A percentile compares a stretch with the other conserved stretches of the same genome.
Evolutionary conservation across 2,329 filamentous ascomycete genomes (phyloP).

Genomic region (Colletotrichum somersetense): DNA sequence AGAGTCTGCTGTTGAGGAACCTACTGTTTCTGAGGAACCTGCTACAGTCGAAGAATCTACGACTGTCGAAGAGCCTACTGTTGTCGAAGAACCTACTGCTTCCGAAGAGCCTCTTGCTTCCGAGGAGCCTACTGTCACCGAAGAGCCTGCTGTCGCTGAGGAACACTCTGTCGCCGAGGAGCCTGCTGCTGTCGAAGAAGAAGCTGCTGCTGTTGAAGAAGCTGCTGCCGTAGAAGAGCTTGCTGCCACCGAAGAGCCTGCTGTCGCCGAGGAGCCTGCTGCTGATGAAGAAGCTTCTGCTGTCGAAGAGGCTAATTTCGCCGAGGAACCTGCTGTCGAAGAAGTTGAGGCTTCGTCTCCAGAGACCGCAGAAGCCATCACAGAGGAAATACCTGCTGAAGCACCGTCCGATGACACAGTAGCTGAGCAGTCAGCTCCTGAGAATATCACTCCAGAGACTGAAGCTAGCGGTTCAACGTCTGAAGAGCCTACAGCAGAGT

Average conservation of each 20-base stretch:
- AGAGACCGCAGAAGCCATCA: background rate
- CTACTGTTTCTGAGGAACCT: background rate
- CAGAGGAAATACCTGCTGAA: background rate
- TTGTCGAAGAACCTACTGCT: slow-evolving; percentile 3
- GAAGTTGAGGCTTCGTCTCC: background rate
- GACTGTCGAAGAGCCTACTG: too few relatives aligned
- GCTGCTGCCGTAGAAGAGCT: background rate
- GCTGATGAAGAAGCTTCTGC: too few relatives aligned
- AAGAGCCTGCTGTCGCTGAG: background rate
- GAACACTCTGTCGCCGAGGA: background rate
- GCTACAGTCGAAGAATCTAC: background rate
- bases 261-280: background rate
- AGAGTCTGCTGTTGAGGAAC: background rate
- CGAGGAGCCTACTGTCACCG: slow-evolving; percentile 1
- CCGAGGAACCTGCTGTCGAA: background rate
- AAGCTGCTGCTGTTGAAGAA: slow-evolving; percentile 1
- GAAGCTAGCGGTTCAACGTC: background rate
- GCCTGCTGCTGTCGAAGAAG: slow-evolving; percentile 1
- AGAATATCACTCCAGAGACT: background rate
- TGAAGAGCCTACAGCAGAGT: background rate
- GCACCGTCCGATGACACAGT: background rate
- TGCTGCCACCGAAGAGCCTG: background rate
- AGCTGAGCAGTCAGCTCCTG: slow-evolving; percentile 30
- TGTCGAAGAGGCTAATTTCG: background rate
- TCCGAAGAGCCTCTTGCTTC: background rate